A percentile compares a stretch with the other conserved stretches of the same genome.
These are phyloP conservation scores for Cladosporium halotolerans DNA, from an alignment of 2,329 filamentous ascomycete species.

Conservation along the genomic window DNA sequence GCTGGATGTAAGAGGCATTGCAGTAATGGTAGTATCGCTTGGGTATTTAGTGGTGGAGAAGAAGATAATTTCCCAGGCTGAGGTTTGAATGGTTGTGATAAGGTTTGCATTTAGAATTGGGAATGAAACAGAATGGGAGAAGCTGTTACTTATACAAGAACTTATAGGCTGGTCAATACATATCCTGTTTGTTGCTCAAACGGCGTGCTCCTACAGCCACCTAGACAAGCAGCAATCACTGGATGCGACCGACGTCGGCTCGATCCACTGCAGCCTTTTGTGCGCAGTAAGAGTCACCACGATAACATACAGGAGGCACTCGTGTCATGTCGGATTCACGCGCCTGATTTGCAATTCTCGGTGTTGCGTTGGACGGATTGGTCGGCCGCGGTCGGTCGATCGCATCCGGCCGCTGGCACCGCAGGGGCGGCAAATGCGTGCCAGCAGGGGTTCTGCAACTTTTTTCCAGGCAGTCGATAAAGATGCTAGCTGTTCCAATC, in stretches of 20 bases:
- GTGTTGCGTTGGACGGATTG: background rate
- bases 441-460: too few relatives aligned
- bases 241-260: too few relatives aligned
- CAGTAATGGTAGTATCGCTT: too few relatives aligned
- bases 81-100: background rate
- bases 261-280: too few relatives aligned
- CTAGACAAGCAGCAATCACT: too few relatives aligned
- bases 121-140: background rate
- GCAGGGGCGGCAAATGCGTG: too few relatives aligned
- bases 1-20: background rate
- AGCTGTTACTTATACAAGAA: background rate
- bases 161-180: background rate
- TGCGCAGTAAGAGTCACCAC: background rate
- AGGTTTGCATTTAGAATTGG: too few relatives aligned
- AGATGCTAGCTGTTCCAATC: too few relatives aligned
- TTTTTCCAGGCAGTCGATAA: too few relatives aligned
- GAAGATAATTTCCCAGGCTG: too few relatives aligned
- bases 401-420: background rate
- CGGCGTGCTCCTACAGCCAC: background rate
- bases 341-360: background rate
- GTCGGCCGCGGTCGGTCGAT: background rate
- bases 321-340: background rate
- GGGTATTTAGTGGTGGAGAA: too few relatives aligned
- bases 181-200: background rate
- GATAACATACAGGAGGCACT: background rate